Conservation (phyloP, 2,329 filamentous ascomycete species). For the Colletotrichum viniferum region DNA sequence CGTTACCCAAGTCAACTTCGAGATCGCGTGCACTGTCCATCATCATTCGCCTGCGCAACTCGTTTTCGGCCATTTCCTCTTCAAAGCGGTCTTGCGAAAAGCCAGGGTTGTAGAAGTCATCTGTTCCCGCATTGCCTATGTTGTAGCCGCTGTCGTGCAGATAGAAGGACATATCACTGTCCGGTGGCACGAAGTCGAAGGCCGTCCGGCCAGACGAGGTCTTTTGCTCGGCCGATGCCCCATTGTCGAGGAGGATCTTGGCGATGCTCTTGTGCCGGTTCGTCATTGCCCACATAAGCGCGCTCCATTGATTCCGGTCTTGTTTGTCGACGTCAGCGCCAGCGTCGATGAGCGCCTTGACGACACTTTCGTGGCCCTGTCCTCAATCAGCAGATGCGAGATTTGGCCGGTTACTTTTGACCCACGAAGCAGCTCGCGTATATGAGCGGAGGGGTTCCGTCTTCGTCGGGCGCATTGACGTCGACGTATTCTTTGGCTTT, state of each 20-base stretch:
- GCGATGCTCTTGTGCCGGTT: conserved; percentile 96
- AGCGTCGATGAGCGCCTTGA: conserved; percentile 80
- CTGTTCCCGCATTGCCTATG: conserved; percentile 78
- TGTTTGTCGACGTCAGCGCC: conserved; percentile 91
- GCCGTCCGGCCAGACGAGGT: conserved; percentile 93
- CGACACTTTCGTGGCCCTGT: conserved; percentile 87
- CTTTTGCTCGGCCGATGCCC: conserved; percentile 93
- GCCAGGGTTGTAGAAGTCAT: conserved; percentile 94
- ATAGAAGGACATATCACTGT: conserved; percentile 96
- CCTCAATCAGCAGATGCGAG: background rate
- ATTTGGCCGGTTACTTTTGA: conserved; percentile 22
- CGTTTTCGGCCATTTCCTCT: conserved; percentile 95
- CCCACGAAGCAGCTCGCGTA: conserved; percentile 97
- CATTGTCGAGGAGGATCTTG: conserved; percentile 88
- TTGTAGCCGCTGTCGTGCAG: conserved; percentile 92
- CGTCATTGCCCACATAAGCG: conserved; percentile 99
- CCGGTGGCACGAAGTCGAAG: conserved; percentile 92
- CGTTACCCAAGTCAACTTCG: conserved; percentile 93
- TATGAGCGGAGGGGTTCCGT: conserved; percentile 94
- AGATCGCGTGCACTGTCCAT: conserved; percentile 97
- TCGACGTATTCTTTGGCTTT: conserved; percentile 78
- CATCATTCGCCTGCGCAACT: conserved; percentile 97
- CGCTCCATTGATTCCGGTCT: conserved; percentile 96
- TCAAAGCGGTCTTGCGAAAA: conserved; percentile 94
- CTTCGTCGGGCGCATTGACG: conserved; percentile 86